A percentile compares a stretch with the other conserved stretches of the same genome.
Conservation (phyloP, 2,329 filamentous ascomycete genomes). For the Drechslera avenae region DNA sequence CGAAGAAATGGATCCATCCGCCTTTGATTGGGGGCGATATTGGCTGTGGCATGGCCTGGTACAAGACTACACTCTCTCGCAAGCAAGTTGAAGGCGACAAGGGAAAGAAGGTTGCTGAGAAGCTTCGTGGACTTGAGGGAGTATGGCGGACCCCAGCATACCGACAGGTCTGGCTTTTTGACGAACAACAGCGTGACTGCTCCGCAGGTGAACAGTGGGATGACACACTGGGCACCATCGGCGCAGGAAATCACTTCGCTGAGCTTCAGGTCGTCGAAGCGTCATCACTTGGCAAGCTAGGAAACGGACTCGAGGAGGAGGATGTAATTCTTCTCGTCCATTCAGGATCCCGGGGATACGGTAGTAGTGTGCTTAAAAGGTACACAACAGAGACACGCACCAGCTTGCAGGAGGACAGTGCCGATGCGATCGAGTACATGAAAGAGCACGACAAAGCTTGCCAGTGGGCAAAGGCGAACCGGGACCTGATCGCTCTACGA, state of each 20-base stretch:
- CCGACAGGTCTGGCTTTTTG: constrained; percentile 39
- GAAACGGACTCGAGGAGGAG: constrained; percentile 25
- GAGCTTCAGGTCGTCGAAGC: constrained; percentile 48
- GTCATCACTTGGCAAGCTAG: constrained; percentile 5
- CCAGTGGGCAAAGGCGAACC: constrained; percentile 45
- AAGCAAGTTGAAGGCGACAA: constrained; percentile 43
- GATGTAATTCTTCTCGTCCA: constrained; percentile 48
- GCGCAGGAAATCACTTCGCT: constrained; percentile 48
- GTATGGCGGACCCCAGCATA: constrained; percentile 35
- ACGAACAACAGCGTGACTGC: constrained; percentile 17
- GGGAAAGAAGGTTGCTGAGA: constrained; percentile 44
- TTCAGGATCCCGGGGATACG: constrained; percentile 47
- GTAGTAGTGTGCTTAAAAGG: constrained; percentile 42
- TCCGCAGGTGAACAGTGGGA: constrained; percentile 43
- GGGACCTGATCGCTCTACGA: constrained; percentile 48
- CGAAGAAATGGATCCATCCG: constrained; percentile 45
- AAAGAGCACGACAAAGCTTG: constrained; percentile 45
- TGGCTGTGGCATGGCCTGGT: constrained; percentile 50
- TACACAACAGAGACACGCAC: constrained; percentile 27
- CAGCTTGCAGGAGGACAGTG: constrained; percentile 35
- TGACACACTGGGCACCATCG: constrained; percentile 44
- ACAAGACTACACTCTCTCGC: constrained; percentile 38
- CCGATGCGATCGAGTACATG: constrained; percentile 38
- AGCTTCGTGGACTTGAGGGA: constrained; percentile 45
- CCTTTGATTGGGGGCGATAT: constrained; percentile 49